Evolutionary conservation across 805 yeast species (phyloP), one percentile per base, ranked within the genome.

Genomic region (Candida succiphila): DNA sequence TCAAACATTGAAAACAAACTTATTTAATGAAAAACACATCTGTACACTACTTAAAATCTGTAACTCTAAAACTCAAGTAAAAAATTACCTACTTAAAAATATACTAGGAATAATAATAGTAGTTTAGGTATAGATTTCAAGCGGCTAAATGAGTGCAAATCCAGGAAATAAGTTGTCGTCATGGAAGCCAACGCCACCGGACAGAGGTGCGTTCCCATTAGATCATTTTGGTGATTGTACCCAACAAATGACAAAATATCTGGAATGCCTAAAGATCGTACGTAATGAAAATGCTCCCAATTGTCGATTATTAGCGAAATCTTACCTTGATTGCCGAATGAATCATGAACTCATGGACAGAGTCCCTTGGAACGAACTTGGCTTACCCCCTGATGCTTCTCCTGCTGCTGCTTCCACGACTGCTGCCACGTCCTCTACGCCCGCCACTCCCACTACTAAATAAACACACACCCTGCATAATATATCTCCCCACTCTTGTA

Each of bases 191-290:
- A 80, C 89, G 0, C 95, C 98, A 17, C 98, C 98, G 2, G 95
- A 89, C 43, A 64, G 96, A 44, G 98, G 98, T 0, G 85, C 97
- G 0, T 89, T 89, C 56, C 98, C 97, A 1, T 62, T 89, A 29
- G 98, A 89, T 50, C 98, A 89, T 50, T 63, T 58, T 39, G 79
- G 78, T 7, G 97, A 92, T 42, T 89, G 97, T 51, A 73, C 76
- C 17, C 64, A 65, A 17, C 71, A 75, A 37, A 92, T 88, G 92
- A 52, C 67, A 29, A 72, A 71, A 30, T 89, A 89, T 52, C 61
- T 89, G 41, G 61, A 74, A 30, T 89, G 98, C 58, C 61, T 89
- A 57, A 78, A 81, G 50, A 61, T 75, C 22, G 85, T 87, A 13
- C 69, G 68, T 36, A 89, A 89, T 38, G 77, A 78, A 44, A 87